Percentiles rank a stretch among this genome's conserved stretches.
phyloP scores from a whole-genome alignment of 176 grass and related monocot genomes.

The Echinochloa phyllopogon region DNA sequence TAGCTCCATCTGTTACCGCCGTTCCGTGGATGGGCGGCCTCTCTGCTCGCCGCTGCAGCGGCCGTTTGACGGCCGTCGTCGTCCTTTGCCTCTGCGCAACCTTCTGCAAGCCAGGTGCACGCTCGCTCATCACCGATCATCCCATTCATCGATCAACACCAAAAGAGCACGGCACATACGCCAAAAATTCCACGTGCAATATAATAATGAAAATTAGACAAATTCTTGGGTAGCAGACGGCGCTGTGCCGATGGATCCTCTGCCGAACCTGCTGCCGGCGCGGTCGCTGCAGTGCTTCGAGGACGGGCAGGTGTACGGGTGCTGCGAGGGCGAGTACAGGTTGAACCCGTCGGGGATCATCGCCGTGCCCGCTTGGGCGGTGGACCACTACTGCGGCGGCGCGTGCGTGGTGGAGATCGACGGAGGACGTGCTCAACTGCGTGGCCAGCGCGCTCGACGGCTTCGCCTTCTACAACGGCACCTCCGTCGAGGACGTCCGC shows the following conservation, averaged over 20 bases:
- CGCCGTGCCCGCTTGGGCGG: slow-evolving; percentile 32
- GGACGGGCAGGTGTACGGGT: slow-evolving; percentile 64
- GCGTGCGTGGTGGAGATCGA: slow-evolving; percentile 72
- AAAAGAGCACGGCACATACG: background rate
- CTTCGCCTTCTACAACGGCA: slow-evolving; percentile 70
- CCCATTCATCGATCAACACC: background rate
- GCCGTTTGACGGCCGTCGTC: slow-evolving; percentile 6
- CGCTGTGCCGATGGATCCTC: slow-evolving; percentile 1
- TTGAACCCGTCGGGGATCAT: slow-evolving; percentile 52
- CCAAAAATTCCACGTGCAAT: background rate
- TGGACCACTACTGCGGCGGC: slow-evolving; percentile 67
- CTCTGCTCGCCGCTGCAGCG: slow-evolving; percentile 28
- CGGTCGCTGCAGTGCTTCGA: slow-evolving; percentile 69
- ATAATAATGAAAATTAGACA: too few relatives aligned
- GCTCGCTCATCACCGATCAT: background rate
- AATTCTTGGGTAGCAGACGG: too few relatives aligned
- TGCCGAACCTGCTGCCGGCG: slow-evolving; percentile 4
- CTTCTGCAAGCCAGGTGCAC: slow-evolving; percentile 40
- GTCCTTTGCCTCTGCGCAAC: slow-evolving; percentile 41
- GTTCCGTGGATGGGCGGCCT: slow-evolving; percentile 34
- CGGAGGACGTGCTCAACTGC: slow-evolving; percentile 67
- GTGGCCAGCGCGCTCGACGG: slow-evolving; percentile 57
- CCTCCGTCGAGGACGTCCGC: slow-evolving; percentile 54
- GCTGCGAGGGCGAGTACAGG: slow-evolving; percentile 56
- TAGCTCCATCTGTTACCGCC: background rate